A percentile compares a stretch with the other conserved stretches of the same genome.
These are phyloP conservation scores for Bolboschoenoplectus hybrid DNA, from an alignment of 202 grass and related monocot genomes.

Conservation along the genomic window DNA sequence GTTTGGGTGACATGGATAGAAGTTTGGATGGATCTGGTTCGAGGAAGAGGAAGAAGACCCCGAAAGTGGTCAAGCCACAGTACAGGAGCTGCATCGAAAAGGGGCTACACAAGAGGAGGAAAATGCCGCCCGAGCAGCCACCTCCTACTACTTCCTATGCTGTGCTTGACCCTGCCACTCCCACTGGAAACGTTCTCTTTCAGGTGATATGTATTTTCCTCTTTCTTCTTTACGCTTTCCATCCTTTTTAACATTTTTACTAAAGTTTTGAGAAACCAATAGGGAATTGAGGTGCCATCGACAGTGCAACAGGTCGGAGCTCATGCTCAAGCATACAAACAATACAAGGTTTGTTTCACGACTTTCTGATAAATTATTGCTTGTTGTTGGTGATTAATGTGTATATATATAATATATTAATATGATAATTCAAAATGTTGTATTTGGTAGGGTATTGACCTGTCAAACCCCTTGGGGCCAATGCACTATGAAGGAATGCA, in stretches of 20 bases:
- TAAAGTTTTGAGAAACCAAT: constrained; percentile 24
- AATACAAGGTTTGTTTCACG: constrained; percentile 49
- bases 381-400: constrained; percentile 21
- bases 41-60: constrained; percentile 51
- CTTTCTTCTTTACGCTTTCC: constrained; percentile 24
- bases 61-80: constrained; percentile 51
- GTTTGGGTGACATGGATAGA: constrained; percentile 38
- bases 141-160: constrained; percentile 40
- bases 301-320: constrained; percentile 39
- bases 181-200: constrained; percentile 51
- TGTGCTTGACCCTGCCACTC: constrained; percentile 42
- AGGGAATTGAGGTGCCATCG: constrained; percentile 47
- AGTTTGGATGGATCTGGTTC: constrained; percentile 50
- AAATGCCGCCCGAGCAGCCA: constrained; percentile 45
- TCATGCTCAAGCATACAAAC: constrained; percentile 43
- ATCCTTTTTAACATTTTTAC: constrained; percentile 23
- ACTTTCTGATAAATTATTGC: constrained; percentile 13
- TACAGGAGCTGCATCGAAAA: constrained; percentile 61
- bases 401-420: constrained; percentile 21
- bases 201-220: constrained; percentile 42
- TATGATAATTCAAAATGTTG: constrained; percentile 32
- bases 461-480: constrained; percentile 50
- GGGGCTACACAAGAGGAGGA: constrained; percentile 62
- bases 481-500: constrained; percentile 55
- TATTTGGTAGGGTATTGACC: constrained; percentile 48